Base-by-base conservation (phyloP, 139 green algal genomes). In the Eudorina sp. region DNA sequence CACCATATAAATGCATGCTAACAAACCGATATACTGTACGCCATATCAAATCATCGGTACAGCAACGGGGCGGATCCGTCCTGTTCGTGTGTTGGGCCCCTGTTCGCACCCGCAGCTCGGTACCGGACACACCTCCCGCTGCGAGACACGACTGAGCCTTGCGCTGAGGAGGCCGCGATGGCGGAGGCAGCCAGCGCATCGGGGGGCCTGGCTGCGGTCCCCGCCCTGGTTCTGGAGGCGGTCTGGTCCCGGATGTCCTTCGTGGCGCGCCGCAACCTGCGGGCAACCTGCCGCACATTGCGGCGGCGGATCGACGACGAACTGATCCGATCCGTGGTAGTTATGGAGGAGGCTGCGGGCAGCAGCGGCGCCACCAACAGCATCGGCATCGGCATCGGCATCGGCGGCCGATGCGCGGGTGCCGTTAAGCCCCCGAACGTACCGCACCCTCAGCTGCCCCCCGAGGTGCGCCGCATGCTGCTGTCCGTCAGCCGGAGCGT, bases 181-280 rank as follows among this genome's bases (percentile, higher is more conserved):
- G n/a, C 13, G 48, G 48, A 55, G 13, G 9, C 55, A 66, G 18
- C 13, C 9, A 41, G 62, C 62, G 5, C 62, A 41, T 4, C 70
- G 16, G 45, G 64, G 25, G 27, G 34, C 45, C 25, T 81, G 13
- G 73, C 45, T 29, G 45, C 73, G 27, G n/a, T 84, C 14, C 77
- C 79, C 29, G 29, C 60, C 5, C 41, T 76, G 2, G 40, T 86
- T 6, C 60, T 76, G 5, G 41, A 86, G 0, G 60, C 60, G 6
- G 36, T 87, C 0, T 87, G 81, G 81, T 27, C 31, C 31, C 81
- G 27, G 1, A 45, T 87, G 19, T 87, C 81, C 3, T 69, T 40
- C 60, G 45, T n/a, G 14, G 55, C 40, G 41, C 45, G 81, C 11
- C 45, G 46, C 23, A 48, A 53, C 64, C 64, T 87, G 9, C 81